A percentile compares a stretch with the other conserved stretches of the same genome.
These are phyloP conservation scores for Leptomonas pyrrhocoris DNA, from an alignment of 208 protist genomes.

Conservation along the genomic window DNA sequence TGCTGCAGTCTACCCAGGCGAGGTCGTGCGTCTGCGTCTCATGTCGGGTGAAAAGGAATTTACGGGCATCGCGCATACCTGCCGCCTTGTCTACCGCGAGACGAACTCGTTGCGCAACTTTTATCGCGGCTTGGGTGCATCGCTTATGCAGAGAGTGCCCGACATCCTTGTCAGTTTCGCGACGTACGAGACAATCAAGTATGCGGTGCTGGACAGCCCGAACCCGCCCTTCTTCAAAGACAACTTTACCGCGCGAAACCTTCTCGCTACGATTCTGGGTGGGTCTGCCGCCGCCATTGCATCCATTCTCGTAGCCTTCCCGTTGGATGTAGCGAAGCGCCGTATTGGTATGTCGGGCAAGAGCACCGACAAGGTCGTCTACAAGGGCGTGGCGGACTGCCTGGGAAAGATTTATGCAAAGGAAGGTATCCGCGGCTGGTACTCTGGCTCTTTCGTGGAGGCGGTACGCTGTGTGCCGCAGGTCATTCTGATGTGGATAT, in stretches of 20 bases:
- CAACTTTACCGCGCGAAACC: slow-evolving; percentile 41
- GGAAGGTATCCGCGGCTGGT: slow-evolving; percentile 81
- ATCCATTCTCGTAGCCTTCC: slow-evolving; percentile 76
- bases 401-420: slow-evolving; percentile 59
- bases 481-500: slow-evolving; percentile 91
- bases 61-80: slow-evolving; percentile 64
- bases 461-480: slow-evolving; percentile 86
- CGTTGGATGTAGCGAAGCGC: slow-evolving; percentile 88
- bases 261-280: slow-evolving; percentile 70
- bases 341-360: slow-evolving; percentile 87
- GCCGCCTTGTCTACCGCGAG: slow-evolving; percentile 66
- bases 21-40: slow-evolving; percentile 88
- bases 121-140: slow-evolving; percentile 85
- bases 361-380: slow-evolving; percentile 61
- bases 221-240: slow-evolving; percentile 52
- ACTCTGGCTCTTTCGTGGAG: slow-evolving; percentile 74
- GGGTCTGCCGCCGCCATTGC: slow-evolving; percentile 69
- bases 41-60: slow-evolving; percentile 85
- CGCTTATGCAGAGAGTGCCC: slow-evolving; percentile 84
- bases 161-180: slow-evolving; percentile 89
- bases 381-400: slow-evolving; percentile 74
- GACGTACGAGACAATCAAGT: slow-evolving; percentile 90
- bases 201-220: slow-evolving; percentile 60
- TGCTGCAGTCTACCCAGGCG: slow-evolving; percentile 81
- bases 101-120: slow-evolving; percentile 83